Conservation (phyloP, 2,329 filamentous ascomycete genomes). For the Phaeosphaeriaceae sp. region DNA sequence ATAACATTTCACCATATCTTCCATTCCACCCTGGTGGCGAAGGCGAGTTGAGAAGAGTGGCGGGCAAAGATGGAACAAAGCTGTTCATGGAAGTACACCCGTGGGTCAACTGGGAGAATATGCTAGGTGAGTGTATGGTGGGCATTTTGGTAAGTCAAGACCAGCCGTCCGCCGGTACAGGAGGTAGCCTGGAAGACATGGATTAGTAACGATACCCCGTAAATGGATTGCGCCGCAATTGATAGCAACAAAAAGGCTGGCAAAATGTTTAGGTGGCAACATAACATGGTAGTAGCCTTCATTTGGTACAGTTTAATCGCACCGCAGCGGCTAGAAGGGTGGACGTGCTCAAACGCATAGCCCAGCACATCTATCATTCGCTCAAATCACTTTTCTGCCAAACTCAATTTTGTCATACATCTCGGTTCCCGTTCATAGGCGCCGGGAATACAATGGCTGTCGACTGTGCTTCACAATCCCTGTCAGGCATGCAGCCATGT, state of each 20-base stretch:
- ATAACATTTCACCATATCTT: slow-evolving; percentile 10
- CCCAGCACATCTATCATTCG: not conserved
- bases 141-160: slow-evolving; percentile 66
- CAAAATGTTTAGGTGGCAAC: not conserved
- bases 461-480: too few relatives aligned
- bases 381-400: not conserved
- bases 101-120: slow-evolving; percentile 73
- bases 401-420: not conserved
- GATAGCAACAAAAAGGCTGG: not conserved
- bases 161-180: slow-evolving; percentile 39
- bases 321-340: too few relatives aligned
- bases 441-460: too few relatives aligned
- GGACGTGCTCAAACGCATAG: not conserved
- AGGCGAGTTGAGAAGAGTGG: slow-evolving; percentile 78
- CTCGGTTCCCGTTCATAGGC: not conserved
- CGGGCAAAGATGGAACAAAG: slow-evolving; percentile 71
- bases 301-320: not conserved
- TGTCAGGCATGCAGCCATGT: too few relatives aligned
- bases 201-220: slow-evolving; percentile 52
- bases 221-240: slow-evolving; percentile 1
- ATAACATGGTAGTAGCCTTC: not conserved
- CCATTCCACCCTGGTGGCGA: slow-evolving; percentile 72
- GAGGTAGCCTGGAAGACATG: slow-evolving; percentile 62
- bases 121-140: slow-evolving; percentile 66
- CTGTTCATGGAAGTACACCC: slow-evolving; percentile 70